Conservation (phyloP, 805 yeast species). For the Pichia cephalocereana region DNA sequence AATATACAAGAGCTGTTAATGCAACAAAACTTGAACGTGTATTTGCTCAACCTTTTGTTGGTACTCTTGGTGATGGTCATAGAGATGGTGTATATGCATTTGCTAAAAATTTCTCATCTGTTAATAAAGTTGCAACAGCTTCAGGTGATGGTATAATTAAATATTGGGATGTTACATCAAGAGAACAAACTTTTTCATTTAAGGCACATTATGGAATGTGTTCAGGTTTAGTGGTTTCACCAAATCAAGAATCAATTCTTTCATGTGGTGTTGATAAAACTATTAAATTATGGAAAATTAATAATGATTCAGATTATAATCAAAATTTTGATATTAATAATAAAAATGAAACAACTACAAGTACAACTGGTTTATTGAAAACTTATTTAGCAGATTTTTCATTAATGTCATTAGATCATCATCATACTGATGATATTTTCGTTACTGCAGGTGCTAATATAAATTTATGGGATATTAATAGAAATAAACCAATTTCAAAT, state of each 20-base stretch:
- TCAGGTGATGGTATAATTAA: slow-evolving; percentile 93
- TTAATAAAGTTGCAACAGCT: slow-evolving; percentile 79
- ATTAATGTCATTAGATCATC: slow-evolving; percentile 81
- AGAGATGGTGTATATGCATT: slow-evolving; percentile 87
- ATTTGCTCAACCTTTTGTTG: slow-evolving; percentile 96
- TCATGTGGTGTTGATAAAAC: slow-evolving; percentile 91
- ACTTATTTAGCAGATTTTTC: slow-evolving; percentile 81
- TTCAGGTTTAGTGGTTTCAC: slow-evolving; percentile 74
- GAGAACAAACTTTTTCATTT: slow-evolving; percentile 66
- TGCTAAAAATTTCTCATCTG: slow-evolving; percentile 63
- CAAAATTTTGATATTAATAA: slow-evolving; percentile 10
- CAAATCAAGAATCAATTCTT: slow-evolving; percentile 37
- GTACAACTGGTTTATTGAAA: slow-evolving; percentile 51
- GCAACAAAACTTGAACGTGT: slow-evolving; percentile 93
- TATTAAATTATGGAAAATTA: slow-evolving; percentile 80
- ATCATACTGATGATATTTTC: slow-evolving; percentile 59
- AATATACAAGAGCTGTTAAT: slow-evolving; percentile 86
- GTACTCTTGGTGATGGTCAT: slow-evolving; percentile 92
- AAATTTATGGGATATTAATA: slow-evolving; percentile 83
- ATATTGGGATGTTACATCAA: slow-evolving; percentile 82
- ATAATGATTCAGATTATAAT: slow-evolving; percentile 29
- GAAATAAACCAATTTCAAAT: slow-evolving; percentile 69
- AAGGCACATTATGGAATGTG: slow-evolving; percentile 89
- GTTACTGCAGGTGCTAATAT: slow-evolving; percentile 90
- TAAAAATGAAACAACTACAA: slow-evolving; percentile 17